Conservation (phyloP, 225 moss, liverwort and hornwort genomes). For the Marchantia paleacea region DNA sequence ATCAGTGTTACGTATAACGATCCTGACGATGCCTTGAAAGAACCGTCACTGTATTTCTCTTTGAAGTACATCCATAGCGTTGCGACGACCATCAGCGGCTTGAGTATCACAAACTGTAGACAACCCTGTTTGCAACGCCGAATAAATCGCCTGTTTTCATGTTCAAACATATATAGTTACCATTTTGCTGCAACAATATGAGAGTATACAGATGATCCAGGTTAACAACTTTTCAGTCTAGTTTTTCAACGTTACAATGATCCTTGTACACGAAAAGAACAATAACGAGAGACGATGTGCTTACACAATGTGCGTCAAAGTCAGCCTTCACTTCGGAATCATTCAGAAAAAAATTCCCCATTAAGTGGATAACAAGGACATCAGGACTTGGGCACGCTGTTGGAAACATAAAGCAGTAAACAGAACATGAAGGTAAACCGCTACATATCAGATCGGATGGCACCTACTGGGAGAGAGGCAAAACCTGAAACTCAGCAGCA, state of each 20-base stretch:
- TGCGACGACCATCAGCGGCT: conserved; percentile 68
- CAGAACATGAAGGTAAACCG: too few species aligned
- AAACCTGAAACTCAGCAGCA: too few species aligned
- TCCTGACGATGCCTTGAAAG: conserved; percentile 54
- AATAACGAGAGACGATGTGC: neutral
- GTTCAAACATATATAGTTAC: neutral
- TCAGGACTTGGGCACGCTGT: too few species aligned
- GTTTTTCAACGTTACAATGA: neutral
- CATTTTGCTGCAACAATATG: neutral
- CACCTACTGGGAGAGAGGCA: too few species aligned
- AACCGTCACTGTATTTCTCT: conserved; percentile 56
- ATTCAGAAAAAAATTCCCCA: too few species aligned
- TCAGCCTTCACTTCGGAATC: too few species aligned
- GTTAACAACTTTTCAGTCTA: neutral
- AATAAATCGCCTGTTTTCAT: conserved; percentile 67
- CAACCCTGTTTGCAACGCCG: conserved; percentile 76
- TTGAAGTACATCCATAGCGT: conserved; percentile 64
- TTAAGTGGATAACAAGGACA: too few species aligned
- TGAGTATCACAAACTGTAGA: conserved; percentile 83
- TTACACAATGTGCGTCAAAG: too few species aligned
- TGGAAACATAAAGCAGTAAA: too few species aligned
- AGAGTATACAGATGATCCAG: neutral
- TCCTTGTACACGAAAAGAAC: neutral
- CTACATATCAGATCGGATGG: too few species aligned
- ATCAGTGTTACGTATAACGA: conserved; percentile 71